These are phyloP conservation scores for Trypanosoma mega DNA, from an alignment of 208 protist genomes.

Conservation along the genomic window DNA sequence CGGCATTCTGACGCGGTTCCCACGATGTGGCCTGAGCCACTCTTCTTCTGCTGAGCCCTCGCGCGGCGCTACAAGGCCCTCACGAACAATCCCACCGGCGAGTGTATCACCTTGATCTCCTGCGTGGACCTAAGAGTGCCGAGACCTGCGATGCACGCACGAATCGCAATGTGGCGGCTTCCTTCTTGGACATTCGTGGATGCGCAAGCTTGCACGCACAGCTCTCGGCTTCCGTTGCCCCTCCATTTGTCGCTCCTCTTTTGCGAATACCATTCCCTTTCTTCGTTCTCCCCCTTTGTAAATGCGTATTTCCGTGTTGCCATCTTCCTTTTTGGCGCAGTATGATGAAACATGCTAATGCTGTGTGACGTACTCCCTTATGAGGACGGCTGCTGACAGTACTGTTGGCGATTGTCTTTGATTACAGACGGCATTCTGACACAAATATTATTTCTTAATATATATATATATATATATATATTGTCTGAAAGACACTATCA, in stretches of 20 bases:
- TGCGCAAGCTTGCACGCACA: too few relatives aligned
- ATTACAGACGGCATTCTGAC: slow-evolving; percentile 34
- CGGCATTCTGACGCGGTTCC: slow-evolving; percentile 28
- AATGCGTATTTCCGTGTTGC: not conserved
- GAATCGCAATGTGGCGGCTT: slow-evolving; percentile 7
- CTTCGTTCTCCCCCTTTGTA: not conserved
- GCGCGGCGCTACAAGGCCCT: slow-evolving; percentile 22
- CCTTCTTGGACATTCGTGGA: too few relatives aligned
- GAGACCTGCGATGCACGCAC: slow-evolving; percentile 22
- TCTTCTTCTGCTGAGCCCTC: not conserved
- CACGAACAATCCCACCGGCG: slow-evolving; percentile 67
- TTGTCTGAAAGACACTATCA: not conserved
- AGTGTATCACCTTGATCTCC: slow-evolving; percentile 58
- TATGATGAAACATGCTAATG: slow-evolving; percentile 26
- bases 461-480: slow-evolving; percentile 9
- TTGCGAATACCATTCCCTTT: slow-evolving; percentile 7
- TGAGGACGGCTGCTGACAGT: slow-evolving; percentile 8
- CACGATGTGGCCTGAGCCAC: not conserved
- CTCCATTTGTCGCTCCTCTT: slow-evolving; percentile 23
- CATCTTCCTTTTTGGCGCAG: not conserved
- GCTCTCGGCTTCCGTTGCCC: too few relatives aligned
- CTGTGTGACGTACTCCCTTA: slow-evolving; percentile 35
- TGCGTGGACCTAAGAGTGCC: slow-evolving; percentile 62
- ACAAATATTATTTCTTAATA: not conserved
- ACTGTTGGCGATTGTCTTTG: slow-evolving; percentile 4